Percentiles rank a stretch among this genome's conserved stretches.
Conservation (phyloP, 345 rosid species). For the Populus alba region DNA sequence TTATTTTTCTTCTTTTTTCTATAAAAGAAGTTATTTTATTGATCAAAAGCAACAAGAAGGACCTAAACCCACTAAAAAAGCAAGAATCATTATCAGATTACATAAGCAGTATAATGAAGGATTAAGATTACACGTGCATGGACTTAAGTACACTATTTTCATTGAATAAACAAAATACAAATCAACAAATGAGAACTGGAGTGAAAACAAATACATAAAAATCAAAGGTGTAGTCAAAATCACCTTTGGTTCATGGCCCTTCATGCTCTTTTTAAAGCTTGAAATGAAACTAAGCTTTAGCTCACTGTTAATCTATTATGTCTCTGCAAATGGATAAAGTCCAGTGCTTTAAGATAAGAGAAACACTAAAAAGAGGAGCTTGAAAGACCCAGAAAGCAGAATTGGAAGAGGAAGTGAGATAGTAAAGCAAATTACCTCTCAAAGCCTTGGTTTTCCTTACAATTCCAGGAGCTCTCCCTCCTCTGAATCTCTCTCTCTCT, state of each 20-base stretch:
- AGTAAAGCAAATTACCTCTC: too few relatives aligned
- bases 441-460: too few relatives aligned
- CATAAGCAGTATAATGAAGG: background rate
- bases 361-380: background rate
- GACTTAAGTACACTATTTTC: background rate
- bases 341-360: background rate
- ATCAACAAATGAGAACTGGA: background rate
- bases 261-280: constrained; percentile 20
- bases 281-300: background rate
- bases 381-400: background rate
- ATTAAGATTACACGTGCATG: background rate
- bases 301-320: too few relatives aligned
- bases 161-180: background rate
- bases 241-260: constrained; percentile 40
- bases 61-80: too few relatives aligned
- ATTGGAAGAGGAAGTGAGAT: background rate
- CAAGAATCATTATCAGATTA: too few relatives aligned
- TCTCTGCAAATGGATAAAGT: background rate
- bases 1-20: too few relatives aligned
- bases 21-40: too few relatives aligned
- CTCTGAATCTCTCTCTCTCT: too few relatives aligned
- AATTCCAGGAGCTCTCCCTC: too few relatives aligned
- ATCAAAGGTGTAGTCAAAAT: background rate
- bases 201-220: background rate
- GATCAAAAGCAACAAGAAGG: too few relatives aligned